Evolutionary conservation across 768 basidiomycete species (phyloP).

Genomic region (Melanogaster broomeanus): DNA sequence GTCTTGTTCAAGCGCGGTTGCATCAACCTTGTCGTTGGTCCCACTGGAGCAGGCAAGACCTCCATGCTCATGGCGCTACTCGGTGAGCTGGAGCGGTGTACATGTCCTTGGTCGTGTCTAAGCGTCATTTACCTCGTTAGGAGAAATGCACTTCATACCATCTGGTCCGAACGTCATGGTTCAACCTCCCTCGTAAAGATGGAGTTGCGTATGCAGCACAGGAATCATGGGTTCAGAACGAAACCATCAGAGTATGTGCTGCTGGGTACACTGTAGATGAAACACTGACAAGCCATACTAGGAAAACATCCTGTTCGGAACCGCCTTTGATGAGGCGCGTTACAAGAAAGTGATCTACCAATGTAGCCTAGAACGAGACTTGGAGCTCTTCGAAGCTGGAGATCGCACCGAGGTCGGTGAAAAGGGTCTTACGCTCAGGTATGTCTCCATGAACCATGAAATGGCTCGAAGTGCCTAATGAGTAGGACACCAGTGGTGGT

Average conservation of each 20-base stretch:
- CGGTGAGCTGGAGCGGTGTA: constrained; percentile 21
- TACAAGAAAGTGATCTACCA: constrained; percentile 44
- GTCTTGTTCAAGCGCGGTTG: constrained; percentile 52
- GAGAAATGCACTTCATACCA: constrained; percentile 66
- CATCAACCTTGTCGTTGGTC: constrained; percentile 61
- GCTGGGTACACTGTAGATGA: not conserved
- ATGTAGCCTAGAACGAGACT: constrained; percentile 44
- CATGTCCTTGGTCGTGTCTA: not conserved
- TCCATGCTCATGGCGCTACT: constrained; percentile 66
- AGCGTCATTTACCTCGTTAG: not conserved
- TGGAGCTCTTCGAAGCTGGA: constrained; percentile 54
- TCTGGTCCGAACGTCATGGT: constrained; percentile 58
- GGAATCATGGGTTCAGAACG: constrained; percentile 85
- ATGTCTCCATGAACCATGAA: not conserved
- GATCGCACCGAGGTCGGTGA: constrained; percentile 74
- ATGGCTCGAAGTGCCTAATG: not conserved
- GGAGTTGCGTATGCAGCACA: constrained; percentile 84
- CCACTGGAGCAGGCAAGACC: constrained; percentile 64
- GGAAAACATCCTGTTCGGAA: constrained; percentile 50
- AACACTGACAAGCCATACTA: constrained; percentile 12
- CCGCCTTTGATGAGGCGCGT: constrained; percentile 40
- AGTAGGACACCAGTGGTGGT: constrained; percentile 1
- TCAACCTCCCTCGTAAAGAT: constrained; percentile 62
- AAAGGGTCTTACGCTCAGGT: constrained; percentile 60
- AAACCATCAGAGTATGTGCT: constrained; percentile 57